A percentile compares a stretch with the other conserved stretches of the same genome.
Conservation (phyloP, 768 basidiomycete genomes). For the Cantharellus cinnabarinus region DNA sequence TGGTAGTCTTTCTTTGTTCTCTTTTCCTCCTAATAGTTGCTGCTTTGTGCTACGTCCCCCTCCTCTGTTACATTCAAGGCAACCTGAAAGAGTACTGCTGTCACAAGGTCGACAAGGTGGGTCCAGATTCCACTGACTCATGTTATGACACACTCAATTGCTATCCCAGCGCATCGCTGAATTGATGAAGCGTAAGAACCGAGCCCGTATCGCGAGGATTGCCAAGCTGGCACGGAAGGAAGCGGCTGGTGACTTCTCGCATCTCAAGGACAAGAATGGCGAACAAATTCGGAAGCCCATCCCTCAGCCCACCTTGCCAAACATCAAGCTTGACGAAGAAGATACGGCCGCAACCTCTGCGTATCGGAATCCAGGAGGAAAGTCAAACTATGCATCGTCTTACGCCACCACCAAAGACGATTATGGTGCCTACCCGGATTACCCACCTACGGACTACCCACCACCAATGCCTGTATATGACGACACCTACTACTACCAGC, state of each 20-base stretch:
- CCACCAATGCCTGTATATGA: slow-evolving; percentile 10
- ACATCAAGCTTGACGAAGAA: slow-evolving; percentile 63
- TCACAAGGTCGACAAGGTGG: slow-evolving; percentile 94
- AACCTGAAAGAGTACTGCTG: slow-evolving; percentile 99
- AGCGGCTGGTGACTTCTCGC: slow-evolving; percentile 75
- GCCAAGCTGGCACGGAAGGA: slow-evolving; percentile 74
- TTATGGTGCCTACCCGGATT: slow-evolving; percentile 4
- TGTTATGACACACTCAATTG: background rate
- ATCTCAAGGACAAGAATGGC: slow-evolving; percentile 85
- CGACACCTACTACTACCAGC: background rate
- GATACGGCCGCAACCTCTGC: slow-evolving; percentile 34
- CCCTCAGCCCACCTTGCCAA: slow-evolving; percentile 88
- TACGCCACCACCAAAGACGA: slow-evolving; percentile 5
- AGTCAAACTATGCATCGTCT: slow-evolving; percentile 3
- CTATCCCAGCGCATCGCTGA: slow-evolving; percentile 60
- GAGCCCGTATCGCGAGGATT: slow-evolving; percentile 64
- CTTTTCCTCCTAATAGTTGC: slow-evolving; percentile 65
- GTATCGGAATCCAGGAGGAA: background rate
- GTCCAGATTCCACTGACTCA: background rate
- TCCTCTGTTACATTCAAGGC: slow-evolving; percentile 86
- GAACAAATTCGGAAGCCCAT: slow-evolving; percentile 58
- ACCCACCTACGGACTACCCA: slow-evolving; percentile 7
- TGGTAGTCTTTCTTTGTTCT: slow-evolving; percentile 69
- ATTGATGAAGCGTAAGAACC: slow-evolving; percentile 79
- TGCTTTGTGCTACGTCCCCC: slow-evolving; percentile 77